Percentiles rank a stretch among this genome's conserved stretches.
Conservation (phyloP, 257 asterid species). For the Sherardia arvensis region DNA sequence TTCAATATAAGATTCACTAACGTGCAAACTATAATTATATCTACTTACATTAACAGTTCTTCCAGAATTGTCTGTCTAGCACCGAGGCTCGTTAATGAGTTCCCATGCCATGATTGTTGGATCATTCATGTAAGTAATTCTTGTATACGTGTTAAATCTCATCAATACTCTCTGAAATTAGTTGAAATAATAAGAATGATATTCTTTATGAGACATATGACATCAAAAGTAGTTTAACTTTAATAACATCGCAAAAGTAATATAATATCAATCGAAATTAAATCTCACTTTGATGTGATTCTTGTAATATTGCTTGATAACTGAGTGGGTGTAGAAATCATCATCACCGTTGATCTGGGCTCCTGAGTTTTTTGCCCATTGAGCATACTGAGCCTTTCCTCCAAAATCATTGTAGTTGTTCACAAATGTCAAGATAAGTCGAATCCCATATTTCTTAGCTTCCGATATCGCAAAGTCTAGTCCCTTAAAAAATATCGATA, state of each 20-base stretch:
- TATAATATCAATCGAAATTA: too few relatives aligned
- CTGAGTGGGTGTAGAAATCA: slow-evolving; percentile 60
- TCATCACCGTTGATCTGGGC: slow-evolving; percentile 33
- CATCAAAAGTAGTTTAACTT: not conserved
- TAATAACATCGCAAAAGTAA: too few relatives aligned
- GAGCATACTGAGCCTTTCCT: slow-evolving; percentile 40
- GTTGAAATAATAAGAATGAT: too few relatives aligned
- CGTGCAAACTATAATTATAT: not conserved
- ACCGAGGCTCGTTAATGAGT: slow-evolving; percentile 87
- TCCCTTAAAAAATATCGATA: slow-evolving; percentile 11
- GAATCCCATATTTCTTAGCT: slow-evolving; percentile 48
- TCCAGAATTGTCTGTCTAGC: slow-evolving; percentile 62
- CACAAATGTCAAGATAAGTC: slow-evolving; percentile 47
- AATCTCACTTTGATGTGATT: slow-evolving; percentile 50
- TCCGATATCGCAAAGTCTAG: slow-evolving; percentile 61
- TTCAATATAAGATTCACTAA: not conserved
- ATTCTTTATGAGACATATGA: too few relatives aligned
- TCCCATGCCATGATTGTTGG: slow-evolving; percentile 91
- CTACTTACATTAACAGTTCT: slow-evolving; percentile 42
- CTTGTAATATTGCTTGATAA: slow-evolving; percentile 49
- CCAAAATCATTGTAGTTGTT: slow-evolving; percentile 63
- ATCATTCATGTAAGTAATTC: slow-evolving; percentile 43
- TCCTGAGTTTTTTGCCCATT: slow-evolving; percentile 62
- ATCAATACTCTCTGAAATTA: slow-evolving; percentile 51
- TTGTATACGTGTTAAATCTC: slow-evolving; percentile 46